A percentile compares a stretch with the other conserved stretches of the same genome.
These are phyloP conservation scores for Pseudogymnoascus sp. DNA, from an alignment of 2,329 filamentous ascomycete genomes.

Conservation along the genomic window DNA sequence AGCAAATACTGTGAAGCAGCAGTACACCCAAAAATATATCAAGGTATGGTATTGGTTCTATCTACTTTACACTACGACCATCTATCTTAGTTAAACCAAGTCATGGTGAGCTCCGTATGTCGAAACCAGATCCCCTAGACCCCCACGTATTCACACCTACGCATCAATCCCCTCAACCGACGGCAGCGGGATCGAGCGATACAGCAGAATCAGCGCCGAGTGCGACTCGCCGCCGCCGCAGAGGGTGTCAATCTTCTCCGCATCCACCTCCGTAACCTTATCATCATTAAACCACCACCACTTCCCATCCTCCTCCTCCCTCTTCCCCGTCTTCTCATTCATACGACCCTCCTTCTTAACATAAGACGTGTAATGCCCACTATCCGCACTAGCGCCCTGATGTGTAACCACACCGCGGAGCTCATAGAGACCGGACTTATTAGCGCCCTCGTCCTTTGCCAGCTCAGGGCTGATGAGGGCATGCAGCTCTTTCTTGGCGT, in stretches of 20 bases:
- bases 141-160: not conserved
- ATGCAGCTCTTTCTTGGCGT: constrained; percentile 82
- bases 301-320: constrained; percentile 76
- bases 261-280: constrained; percentile 84
- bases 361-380: constrained; percentile 95
- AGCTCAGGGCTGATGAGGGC: constrained; percentile 69
- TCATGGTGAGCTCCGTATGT: not conserved
- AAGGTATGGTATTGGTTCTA: not conserved
- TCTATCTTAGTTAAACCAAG: not conserved
- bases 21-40: not conserved
- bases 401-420: constrained; percentile 90
- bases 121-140: not conserved
- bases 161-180: constrained; percentile 39
- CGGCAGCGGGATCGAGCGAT: constrained; percentile 65
- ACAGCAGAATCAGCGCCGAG: constrained; percentile 73
- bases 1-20: no score
- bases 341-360: constrained; percentile 80
- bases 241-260: constrained; percentile 84
- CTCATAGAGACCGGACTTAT: constrained; percentile 93
- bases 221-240: constrained; percentile 84
- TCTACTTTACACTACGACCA: not conserved
- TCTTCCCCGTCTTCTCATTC: constrained; percentile 69
- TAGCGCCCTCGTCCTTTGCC: constrained; percentile 70
- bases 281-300: constrained; percentile 99
- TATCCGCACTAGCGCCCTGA: constrained; percentile 93